phyloP scores from a whole-genome alignment of 495 filamentous ascomycete species.

The Neurospora sp. region DNA sequence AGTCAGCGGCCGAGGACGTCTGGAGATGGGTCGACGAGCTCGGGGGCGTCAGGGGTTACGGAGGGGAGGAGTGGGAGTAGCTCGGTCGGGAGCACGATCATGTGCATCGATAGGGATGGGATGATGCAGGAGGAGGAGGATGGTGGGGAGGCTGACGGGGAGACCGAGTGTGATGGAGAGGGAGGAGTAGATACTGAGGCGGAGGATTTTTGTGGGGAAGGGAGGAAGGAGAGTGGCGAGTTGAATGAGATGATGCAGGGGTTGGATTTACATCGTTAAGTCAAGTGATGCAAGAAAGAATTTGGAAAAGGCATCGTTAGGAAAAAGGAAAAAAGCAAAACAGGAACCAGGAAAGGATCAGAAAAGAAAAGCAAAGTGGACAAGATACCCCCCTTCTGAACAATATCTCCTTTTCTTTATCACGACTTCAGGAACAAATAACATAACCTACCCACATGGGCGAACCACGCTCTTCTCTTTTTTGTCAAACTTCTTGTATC shows the following conservation, averaged over 20 bases:
- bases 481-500: not conserved
- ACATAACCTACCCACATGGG: not conserved
- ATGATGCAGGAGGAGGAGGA: not conserved
- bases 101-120: not conserved
- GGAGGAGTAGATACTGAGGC: not conserved
- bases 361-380: not conserved
- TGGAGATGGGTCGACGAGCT: slow-evolving; percentile 14
- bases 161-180: not conserved
- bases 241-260: not conserved
- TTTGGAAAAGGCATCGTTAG: not conserved
- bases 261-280: not conserved
- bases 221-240: not conserved
- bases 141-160: not conserved
- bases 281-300: not conserved
- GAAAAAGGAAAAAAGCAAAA: not conserved
- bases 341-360: not conserved
- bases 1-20: slow-evolving; percentile 13
- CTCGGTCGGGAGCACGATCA: not conserved
- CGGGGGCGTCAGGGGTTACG: slow-evolving; percentile 2
- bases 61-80: not conserved
- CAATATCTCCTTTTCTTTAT: not conserved
- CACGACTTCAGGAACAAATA: not conserved
- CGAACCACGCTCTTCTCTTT: not conserved
- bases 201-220: not conserved
- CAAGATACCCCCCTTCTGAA: not conserved